These are phyloP conservation scores for Colletotrichum orbiculare DNA, from an alignment of 2,329 filamentous ascomycete genomes.

Conservation along the genomic window DNA sequence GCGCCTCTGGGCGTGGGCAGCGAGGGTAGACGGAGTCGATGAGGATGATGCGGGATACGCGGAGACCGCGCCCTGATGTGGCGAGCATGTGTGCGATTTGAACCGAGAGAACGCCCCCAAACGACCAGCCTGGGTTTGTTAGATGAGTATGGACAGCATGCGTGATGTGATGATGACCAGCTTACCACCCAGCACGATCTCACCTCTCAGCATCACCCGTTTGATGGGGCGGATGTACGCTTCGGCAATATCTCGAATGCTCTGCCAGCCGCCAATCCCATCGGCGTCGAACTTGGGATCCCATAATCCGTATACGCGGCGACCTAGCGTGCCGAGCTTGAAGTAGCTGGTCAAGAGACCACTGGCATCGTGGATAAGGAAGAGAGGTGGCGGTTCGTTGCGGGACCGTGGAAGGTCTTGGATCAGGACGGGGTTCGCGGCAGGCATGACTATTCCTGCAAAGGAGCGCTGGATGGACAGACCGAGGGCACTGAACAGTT, in stretches of 20 bases:
- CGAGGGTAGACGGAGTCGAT: constrained; percentile 31
- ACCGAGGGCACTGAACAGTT: too few relatives aligned
- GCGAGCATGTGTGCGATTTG: constrained; percentile 29
- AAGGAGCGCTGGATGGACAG: not conserved
- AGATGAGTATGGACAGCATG: not conserved
- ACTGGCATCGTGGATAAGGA: constrained; percentile 29
- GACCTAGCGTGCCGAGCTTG: constrained; percentile 19
- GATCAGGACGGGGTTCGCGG: constrained; percentile 24
- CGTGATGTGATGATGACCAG: too few relatives aligned
- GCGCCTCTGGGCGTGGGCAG: constrained; percentile 22
- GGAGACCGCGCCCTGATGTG: constrained; percentile 22
- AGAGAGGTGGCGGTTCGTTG: constrained; percentile 16
- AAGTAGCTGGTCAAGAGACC: constrained; percentile 29
- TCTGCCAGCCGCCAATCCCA: constrained; percentile 31
- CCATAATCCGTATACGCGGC: constrained; percentile 26
- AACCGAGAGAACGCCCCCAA: constrained; percentile 18
- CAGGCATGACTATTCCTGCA: constrained; percentile 11
- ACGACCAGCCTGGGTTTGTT: constrained; percentile 22
- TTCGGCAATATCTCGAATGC: constrained; percentile 20
- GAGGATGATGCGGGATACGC: constrained; percentile 26
- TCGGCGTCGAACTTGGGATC: constrained; percentile 29
- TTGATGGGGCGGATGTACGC: constrained; percentile 31
- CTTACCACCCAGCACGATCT: constrained; percentile 26
- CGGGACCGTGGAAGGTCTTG: constrained; percentile 25
- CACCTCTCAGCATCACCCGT: constrained; percentile 27